Evolutionary conservation across 2,329 filamentous ascomycete genomes (phyloP).

Genomic region (Atkinsonella texensis): DNA sequence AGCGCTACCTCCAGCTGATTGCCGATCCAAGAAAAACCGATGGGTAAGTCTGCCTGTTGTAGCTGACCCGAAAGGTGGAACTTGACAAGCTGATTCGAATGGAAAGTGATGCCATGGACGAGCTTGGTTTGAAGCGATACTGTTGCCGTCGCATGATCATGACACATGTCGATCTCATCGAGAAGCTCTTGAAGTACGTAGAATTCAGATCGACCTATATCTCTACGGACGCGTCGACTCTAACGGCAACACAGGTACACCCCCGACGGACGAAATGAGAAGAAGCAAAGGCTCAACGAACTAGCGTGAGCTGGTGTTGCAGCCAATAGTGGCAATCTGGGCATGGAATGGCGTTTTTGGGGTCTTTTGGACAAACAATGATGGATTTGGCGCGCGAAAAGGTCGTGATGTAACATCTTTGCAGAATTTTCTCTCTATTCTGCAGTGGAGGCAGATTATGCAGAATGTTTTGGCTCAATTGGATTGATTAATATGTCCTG

Average conservation of each 20-base stretch:
- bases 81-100: neutral
- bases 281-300: constrained; percentile 36
- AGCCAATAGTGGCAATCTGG: constrained; percentile 9
- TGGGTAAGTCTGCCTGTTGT: constrained; percentile 40
- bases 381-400: constrained; percentile 17
- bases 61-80: neutral
- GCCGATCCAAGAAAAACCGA: constrained; percentile 59
- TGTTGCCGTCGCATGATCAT: constrained; percentile 99
- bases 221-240: neutral
- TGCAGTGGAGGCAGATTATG: neutral
- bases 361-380: constrained; percentile 11
- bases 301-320: constrained; percentile 14
- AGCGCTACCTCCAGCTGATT: constrained; percentile 82
- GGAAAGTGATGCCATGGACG: constrained; percentile 83
- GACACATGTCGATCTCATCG: constrained; percentile 97
- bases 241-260: constrained; percentile 37
- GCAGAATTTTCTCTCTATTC: neutral
- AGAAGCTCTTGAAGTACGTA: constrained; percentile 86
- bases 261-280: constrained; percentile 49
- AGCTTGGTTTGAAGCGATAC: constrained; percentile 86
- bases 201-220: neutral
- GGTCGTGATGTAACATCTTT: constrained; percentile 2
- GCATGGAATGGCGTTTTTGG: constrained; percentile 22
- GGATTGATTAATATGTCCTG: no score
- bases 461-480: neutral